phyloP scores from a whole-genome alignment of 345 rosid genomes.

The Euphorbia pulcherrima region DNA sequence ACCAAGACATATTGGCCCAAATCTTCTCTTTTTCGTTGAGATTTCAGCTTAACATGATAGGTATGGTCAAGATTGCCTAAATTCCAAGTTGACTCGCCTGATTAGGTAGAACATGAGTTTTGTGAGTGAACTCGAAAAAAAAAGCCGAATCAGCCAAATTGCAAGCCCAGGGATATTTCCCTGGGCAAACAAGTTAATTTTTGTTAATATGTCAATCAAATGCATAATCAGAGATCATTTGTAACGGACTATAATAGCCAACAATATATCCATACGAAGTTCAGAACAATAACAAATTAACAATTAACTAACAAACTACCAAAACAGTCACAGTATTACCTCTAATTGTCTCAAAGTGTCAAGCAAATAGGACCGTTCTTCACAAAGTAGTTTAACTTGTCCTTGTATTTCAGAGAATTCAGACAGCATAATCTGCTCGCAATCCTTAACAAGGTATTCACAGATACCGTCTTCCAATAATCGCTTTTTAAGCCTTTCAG shows the following conservation, averaged over 20 bases:
- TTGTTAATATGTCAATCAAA: background rate
- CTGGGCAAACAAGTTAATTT: background rate
- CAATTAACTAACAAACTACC: background rate
- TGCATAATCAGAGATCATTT: background rate
- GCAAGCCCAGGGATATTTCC: background rate
- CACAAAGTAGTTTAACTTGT: conserved; percentile 64
- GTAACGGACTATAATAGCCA: background rate
- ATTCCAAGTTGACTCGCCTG: background rate
- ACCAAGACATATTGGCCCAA: too few relatives aligned
- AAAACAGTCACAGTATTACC: conserved; percentile 41
- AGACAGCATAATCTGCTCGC: conserved; percentile 82
- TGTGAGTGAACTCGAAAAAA: background rate
- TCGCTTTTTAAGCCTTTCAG: conserved; percentile 67
- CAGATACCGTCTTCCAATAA: conserved; percentile 59
- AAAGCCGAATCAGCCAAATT: background rate
- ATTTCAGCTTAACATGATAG: background rate
- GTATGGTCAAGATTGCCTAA: background rate
- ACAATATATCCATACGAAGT: background rate
- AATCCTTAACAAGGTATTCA: conserved; percentile 73
- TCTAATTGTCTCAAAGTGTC: conserved; percentile 83
- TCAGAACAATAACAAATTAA: too few relatives aligned
- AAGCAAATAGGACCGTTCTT: conserved; percentile 66
- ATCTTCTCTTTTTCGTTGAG: background rate
- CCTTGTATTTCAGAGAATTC: conserved; percentile 77
- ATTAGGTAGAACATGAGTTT: background rate